phyloP scores from a whole-genome alignment of 73 alveolate genomes.

The Paraurostyla sp. region DNA sequence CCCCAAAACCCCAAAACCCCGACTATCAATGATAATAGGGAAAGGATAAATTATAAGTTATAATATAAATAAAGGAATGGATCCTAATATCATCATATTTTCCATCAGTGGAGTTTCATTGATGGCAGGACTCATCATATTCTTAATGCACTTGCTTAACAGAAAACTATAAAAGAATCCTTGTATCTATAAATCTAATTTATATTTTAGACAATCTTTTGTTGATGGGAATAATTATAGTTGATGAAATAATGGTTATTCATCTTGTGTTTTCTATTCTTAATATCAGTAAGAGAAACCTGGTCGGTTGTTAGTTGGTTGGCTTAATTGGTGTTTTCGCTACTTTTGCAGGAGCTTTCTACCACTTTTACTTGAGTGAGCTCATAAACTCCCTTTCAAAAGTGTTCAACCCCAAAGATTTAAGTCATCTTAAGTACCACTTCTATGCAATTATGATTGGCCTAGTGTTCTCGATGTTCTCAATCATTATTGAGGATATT shows the following conservation, averaged over 20 bases:
- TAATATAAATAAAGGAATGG: not conserved
- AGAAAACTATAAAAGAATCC: constrained; percentile 56
- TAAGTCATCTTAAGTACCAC: constrained; percentile 64
- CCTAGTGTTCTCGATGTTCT: constrained; percentile 28
- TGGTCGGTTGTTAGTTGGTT: constrained; percentile 66
- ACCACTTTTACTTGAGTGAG: constrained; percentile 63
- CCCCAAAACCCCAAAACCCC: too few species aligned
- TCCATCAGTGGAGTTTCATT: constrained; percentile 44
- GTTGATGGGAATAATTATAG: constrained; percentile 49
- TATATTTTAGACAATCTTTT: constrained; percentile 25
- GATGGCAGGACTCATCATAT: constrained; percentile 15
- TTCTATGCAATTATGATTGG: constrained; percentile 71
- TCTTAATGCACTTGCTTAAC: constrained; percentile 37
- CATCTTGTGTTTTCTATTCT: constrained; percentile 31
- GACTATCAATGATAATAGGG: too few species aligned
- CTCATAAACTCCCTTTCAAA: constrained; percentile 57
- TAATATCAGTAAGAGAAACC: constrained; percentile 53
- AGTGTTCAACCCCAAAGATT: constrained; percentile 71
- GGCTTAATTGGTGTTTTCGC: constrained; percentile 66
- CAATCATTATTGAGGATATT: constrained; percentile 63
- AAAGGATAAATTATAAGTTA: too few species aligned
- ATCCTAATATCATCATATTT: constrained; percentile 26
- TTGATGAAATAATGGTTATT: constrained; percentile 47
- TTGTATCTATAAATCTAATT: not conserved
- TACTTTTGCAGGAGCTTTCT: constrained; percentile 59